Conservation (phyloP, 73 alveolate genomes). For the Paramecium caudatum region DNA sequence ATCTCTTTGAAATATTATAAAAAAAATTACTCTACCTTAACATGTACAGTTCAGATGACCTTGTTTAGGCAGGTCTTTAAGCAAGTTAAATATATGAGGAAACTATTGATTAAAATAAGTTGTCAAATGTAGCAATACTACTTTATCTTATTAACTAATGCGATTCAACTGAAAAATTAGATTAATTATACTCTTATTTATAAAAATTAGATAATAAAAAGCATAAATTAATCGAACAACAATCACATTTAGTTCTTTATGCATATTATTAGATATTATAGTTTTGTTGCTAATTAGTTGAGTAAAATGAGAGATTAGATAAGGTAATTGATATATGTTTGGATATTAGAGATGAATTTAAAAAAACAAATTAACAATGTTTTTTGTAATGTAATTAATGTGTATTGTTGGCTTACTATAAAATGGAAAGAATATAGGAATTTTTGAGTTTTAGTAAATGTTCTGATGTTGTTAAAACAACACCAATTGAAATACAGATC, state of each 20-base stretch:
- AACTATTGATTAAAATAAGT: slow-evolving; percentile 3
- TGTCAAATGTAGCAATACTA: neutral
- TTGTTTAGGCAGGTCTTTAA: neutral
- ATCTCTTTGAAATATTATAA: slow-evolving; percentile 38
- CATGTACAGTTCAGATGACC: neutral
- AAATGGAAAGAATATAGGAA: neutral
- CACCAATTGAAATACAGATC: slow-evolving; percentile 10
- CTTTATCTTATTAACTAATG: slow-evolving; percentile 8
- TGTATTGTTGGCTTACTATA: slow-evolving; percentile 7
- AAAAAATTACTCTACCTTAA: slow-evolving; percentile 26
- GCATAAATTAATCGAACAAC: slow-evolving; percentile 11
- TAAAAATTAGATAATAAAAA: slow-evolving; percentile 20
- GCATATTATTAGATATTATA: neutral
- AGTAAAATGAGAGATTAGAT: neutral
- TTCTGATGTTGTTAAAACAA: neutral
- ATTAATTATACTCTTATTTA: neutral
- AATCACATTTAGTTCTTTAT: neutral
- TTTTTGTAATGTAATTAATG: neutral
- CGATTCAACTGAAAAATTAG: slow-evolving; percentile 43
- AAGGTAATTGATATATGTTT: neutral
- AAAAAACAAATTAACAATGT: neutral
- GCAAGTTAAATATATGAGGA: neutral
- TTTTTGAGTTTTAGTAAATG: neutral
- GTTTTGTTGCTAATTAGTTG: slow-evolving; percentile 19
- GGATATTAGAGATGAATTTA: neutral